Base-by-base conservation (phyloP, 108 stramenopile genomes). In the Conticribra guillardii region DNA sequence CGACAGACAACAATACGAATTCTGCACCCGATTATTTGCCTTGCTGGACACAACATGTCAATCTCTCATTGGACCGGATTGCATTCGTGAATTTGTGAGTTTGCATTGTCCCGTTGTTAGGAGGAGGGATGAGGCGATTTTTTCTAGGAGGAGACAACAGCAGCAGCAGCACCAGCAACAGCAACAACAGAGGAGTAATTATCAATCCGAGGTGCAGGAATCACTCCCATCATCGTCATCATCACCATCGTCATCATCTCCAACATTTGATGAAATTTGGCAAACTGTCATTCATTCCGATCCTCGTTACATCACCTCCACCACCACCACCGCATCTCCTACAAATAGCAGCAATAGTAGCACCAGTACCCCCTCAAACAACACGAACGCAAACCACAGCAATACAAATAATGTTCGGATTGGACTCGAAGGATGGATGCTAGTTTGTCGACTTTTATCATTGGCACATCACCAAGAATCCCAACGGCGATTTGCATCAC, bases 241-340 rank as follows among this genome's bases (percentile, higher is more conserved):
- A n/a, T n/a, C n/a, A n/a, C n/a, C n/a, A n/a, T n/a, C n/a, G n/a
- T n/a, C n/a, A 18, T 22, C 31, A 26, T 80, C 82, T 47, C 84
- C 87, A 32, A 94, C 93, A 3, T 89, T 92, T 76, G 86, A 89
- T 80, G 90, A 95, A 80, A 83, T 92, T 60, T 95, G 93, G 93
- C 64, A 67, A 26, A 60, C 76, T 5, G 84, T 89, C 15, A 49
- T 82, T 29, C 37, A 45, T 11, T 92, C 86, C 30, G 84, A 88
- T 67, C 64, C 55, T 26, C 55, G 44, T 30, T n/a, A n/a, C n/a
- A n/a, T n/a, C n/a, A n/a, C n/a, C n/a, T n/a, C n/a, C n/a, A n/a
- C n/a, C n/a, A n/a, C 32, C 18, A 41, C 8, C 8, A 41, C 37
- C 21, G 54, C 34, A 54, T 44, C 52, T 49, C 21, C 17, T 34